These are phyloP conservation scores for Candida awuae DNA, from an alignment of 805 yeast genomes.

Conservation along the genomic window DNA sequence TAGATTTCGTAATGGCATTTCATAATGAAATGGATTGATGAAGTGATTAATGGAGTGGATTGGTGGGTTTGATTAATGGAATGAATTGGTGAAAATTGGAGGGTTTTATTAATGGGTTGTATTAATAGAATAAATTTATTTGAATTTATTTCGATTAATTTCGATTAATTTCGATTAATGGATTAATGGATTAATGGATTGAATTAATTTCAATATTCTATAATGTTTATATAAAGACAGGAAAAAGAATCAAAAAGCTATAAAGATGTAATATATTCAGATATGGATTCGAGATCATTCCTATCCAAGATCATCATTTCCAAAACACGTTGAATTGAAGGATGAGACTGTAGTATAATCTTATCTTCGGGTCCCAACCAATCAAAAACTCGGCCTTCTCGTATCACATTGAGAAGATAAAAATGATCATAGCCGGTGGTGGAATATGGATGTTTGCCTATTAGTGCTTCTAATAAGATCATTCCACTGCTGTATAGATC, in stretches of 20 bases:
- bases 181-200: no score
- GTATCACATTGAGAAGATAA: constrained; percentile 28
- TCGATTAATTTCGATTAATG: no score
- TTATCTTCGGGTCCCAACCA: constrained; percentile 22
- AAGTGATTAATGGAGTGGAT: background rate
- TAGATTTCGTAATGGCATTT: background rate
- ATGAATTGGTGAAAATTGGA: no score
- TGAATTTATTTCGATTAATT: no score
- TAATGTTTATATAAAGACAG: no score
- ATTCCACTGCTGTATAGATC: constrained; percentile 43
- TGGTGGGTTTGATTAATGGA: no score
- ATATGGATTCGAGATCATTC: constrained; percentile 19
- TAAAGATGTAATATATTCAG: background rate
- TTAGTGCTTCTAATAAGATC: constrained; percentile 36
- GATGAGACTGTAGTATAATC: constrained; percentile 14
- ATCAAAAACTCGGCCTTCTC: constrained; percentile 29
- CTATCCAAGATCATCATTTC: constrained; percentile 26
- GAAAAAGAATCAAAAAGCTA: no score
- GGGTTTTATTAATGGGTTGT: no score
- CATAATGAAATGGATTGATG: no score
- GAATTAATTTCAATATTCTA: no score
- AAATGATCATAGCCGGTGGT: constrained; percentile 23
- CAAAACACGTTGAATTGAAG: constrained; percentile 17
- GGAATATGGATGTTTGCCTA: constrained; percentile 38
- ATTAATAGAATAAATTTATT: no score